A percentile compares a stretch with the other conserved stretches of the same genome.
These are phyloP conservation scores for Viola odorata DNA, from an alignment of 345 rosid species.

Conservation along the genomic window DNA sequence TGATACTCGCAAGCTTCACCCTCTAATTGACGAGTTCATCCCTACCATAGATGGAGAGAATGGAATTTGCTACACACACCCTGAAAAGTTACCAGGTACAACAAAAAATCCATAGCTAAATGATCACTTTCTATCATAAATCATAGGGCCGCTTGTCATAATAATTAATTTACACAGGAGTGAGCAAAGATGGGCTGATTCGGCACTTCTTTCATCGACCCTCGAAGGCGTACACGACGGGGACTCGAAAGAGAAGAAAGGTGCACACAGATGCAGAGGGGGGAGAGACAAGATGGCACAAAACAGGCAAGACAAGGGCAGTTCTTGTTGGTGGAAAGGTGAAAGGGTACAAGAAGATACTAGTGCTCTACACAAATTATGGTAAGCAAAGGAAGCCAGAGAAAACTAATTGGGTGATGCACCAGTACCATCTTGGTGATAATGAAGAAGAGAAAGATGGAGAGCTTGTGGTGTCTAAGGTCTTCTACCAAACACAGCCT, in stretches of 20 bases:
- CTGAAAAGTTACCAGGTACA: slow-evolving; percentile 93
- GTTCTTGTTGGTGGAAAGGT: slow-evolving; percentile 48
- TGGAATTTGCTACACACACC: slow-evolving; percentile 96
- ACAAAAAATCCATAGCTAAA: not conserved
- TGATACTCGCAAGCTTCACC: slow-evolving; percentile 72
- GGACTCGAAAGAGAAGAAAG: slow-evolving; percentile 86
- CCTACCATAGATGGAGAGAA: slow-evolving; percentile 90
- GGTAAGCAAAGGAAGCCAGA: slow-evolving; percentile 92
- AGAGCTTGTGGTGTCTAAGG: slow-evolving; percentile 88
- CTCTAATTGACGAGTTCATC: slow-evolving; percentile 85
- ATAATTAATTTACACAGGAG: no score
- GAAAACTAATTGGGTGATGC: slow-evolving; percentile 98
- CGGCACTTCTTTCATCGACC: slow-evolving; percentile 99
- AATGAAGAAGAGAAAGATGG: slow-evolving; percentile 94
- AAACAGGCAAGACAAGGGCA: slow-evolving; percentile 92
- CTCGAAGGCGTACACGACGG: slow-evolving; percentile 94
- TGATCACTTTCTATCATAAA: not conserved
- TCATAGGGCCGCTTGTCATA: not conserved
- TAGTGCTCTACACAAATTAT: slow-evolving; percentile 91
- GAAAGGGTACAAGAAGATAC: slow-evolving; percentile 83
- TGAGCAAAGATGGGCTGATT: slow-evolving; percentile 74
- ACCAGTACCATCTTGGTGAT: slow-evolving; percentile 86
- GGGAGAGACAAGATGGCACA: no score
- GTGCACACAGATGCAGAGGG: slow-evolving; percentile 71
- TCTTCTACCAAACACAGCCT: no score